A percentile compares a stretch with the other conserved stretches of the same genome.
phyloP scores from a whole-genome alignment of 148 eudicot genomes.

The Heliosperma pusillum region DNA sequence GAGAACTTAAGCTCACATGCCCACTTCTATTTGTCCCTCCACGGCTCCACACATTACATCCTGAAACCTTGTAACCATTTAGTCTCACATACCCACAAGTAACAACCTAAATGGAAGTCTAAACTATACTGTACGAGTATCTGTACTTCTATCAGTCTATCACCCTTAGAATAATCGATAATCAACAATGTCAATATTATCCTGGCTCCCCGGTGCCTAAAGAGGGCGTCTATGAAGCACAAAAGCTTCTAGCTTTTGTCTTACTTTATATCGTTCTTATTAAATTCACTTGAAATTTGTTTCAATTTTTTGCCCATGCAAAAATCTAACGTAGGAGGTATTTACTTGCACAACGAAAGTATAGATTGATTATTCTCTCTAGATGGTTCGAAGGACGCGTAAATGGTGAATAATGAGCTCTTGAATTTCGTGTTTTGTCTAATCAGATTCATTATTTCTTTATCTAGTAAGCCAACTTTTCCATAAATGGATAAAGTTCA shows the following conservation, averaged over 20 bases:
- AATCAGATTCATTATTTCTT: slow-evolving; percentile 4
- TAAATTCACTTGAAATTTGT: no score
- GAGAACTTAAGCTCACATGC: background rate
- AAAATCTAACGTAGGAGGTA: background rate
- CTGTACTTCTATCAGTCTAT: no score
- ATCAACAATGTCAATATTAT: no score
- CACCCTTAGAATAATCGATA: no score
- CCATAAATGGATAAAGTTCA: slow-evolving; percentile 17
- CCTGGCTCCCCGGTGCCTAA: no score
- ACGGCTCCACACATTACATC: background rate
- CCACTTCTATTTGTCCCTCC: background rate
- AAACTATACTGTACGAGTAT: no score
- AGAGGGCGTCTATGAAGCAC: background rate
- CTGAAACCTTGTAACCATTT: no score
- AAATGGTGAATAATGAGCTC: background rate
- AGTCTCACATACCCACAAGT: no score
- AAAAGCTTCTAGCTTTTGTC: background rate
- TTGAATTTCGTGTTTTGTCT: background rate
- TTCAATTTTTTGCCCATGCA: background rate
- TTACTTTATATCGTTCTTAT: background rate
- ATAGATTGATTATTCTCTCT: background rate
- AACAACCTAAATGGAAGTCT: no score
- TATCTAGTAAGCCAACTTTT: slow-evolving; percentile 9
- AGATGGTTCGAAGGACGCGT: background rate
- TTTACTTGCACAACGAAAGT: background rate